Conservation (phyloP, 2,329 filamentous ascomycete species). For the Colletotrichum sublineola region DNA sequence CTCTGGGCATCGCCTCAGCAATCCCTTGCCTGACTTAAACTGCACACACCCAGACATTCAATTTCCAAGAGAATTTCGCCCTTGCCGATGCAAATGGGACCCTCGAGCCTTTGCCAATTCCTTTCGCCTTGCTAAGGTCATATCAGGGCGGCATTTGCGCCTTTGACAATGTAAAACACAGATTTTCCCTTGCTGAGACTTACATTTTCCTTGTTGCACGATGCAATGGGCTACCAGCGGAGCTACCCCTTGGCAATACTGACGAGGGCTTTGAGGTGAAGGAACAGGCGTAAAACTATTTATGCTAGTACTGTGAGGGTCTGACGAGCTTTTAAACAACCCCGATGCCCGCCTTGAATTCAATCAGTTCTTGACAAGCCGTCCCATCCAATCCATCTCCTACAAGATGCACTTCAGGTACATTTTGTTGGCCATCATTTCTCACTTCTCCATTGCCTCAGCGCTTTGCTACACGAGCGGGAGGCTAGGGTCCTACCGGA, state of each 20-base stretch:
- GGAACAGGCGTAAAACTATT: not conserved
- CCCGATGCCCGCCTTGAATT: not conserved
- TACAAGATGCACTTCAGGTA: not conserved
- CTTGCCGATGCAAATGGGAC: not conserved
- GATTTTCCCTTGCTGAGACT: not conserved
- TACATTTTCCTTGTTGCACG: not conserved
- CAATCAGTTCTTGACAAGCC: not conserved
- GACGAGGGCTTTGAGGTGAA: not conserved
- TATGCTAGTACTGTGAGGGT: not conserved
- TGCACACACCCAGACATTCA: not conserved
- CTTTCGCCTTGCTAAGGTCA: not conserved
- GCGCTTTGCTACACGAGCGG: not conserved
- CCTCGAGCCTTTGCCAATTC: not conserved
- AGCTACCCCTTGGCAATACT: not conserved
- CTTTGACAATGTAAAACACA: not conserved
- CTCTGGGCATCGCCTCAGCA: not conserved
- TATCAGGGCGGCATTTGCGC: fast-evolving
- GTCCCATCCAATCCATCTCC: too few relatives aligned
- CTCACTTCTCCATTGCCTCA: not conserved
- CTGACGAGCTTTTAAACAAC: not conserved
- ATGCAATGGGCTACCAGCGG: fast-evolving
- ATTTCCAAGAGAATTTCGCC: not conserved
- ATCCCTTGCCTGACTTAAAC: not conserved
- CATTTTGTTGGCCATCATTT: not conserved
- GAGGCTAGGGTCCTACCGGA: not conserved